These are phyloP conservation scores for Globisporangium emineosum DNA, from an alignment of 352 stramenopile genomes.

Conservation along the genomic window DNA sequence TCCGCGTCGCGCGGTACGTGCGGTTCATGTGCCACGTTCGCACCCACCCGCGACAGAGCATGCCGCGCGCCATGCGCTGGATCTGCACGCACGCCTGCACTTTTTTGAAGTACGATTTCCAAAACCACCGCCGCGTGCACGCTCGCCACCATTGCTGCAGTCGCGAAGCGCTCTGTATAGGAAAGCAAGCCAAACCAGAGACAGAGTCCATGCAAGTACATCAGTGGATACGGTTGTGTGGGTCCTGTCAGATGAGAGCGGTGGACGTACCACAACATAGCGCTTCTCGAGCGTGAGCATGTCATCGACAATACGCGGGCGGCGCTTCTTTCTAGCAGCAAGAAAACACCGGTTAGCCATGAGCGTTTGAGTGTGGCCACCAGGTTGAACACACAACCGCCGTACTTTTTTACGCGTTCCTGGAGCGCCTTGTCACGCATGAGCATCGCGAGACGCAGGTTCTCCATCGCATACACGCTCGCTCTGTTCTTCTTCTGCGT, in stretches of 20 bases:
- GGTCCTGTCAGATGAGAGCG: background rate
- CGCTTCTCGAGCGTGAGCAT: constrained; percentile 63
- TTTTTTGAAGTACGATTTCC: constrained; percentile 39
- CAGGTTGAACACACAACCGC: background rate
- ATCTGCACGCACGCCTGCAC: constrained; percentile 42
- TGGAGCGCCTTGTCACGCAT: constrained; percentile 40
- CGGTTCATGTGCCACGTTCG: constrained; percentile 55
- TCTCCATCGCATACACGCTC: constrained; percentile 62
- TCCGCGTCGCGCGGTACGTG: constrained; percentile 38
- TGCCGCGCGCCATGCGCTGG: constrained; percentile 49
- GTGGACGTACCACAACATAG: constrained; percentile 33
- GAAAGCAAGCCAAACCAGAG: background rate
- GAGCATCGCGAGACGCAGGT: constrained; percentile 46
- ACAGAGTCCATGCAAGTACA: background rate
- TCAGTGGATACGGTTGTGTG: no score
- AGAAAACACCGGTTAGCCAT: background rate
- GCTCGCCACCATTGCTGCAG: constrained; percentile 63
- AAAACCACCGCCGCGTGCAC: constrained; percentile 41
- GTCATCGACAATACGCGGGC: constrained; percentile 65
- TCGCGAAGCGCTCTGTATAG: constrained; percentile 28
- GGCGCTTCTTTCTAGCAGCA: constrained; percentile 35
- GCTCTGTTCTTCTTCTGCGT: constrained; percentile 17
- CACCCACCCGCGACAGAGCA: constrained; percentile 47
- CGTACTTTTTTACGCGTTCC: constrained; percentile 39
- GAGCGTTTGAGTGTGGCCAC: background rate